Evolutionary conservation across 805 yeast genomes (phyloP), one percentile per base, ranked within the genome.

Genomic region (Kodamaea jinghongensis): DNA sequence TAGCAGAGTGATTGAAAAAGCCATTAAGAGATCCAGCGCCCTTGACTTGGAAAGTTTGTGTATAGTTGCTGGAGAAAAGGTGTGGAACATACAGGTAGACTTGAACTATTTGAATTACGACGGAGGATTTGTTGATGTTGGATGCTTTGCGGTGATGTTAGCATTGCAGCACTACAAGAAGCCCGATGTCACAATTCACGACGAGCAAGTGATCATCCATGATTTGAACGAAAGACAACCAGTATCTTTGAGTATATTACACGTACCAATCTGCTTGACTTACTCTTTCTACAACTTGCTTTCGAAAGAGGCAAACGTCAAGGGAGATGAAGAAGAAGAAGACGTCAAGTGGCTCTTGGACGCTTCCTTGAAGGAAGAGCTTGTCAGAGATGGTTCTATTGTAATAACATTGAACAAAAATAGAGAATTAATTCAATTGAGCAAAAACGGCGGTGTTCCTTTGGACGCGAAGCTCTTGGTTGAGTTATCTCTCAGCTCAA

Each of bases 31-130:
- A 55, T 85, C 96, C 1, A 86, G 86, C 46, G 96, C 98, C 0
- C 65, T 93, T 32, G 99, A 93, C 61, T 73, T 91, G 30, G 99
- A 93, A 59, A 79, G 87, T 35, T 65, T 93, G 32, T 91, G 98
- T 65, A 87, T 93, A 32, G 77, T 86, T 15, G 95, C 96, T 0
- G 98, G 97, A 2, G 75, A 80, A 39, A 83, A 87, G 48, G 89
- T 95, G 56, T 93, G 99, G 99, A 74, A 81, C 41, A 71, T 93
- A 9, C 75, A 95, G 42, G 97, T 95, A 0, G 97, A 90, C 56
- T 79, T 93, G 12, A 95, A 89, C 55, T 86, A 86, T 52, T 63
- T 93, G 42, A 84, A 89, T 56, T 88, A 79, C 55, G 99, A 93
- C 61, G 99, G 99, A 30, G 95, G 95, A 13, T 75, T 93, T 34